Evolutionary conservation across 495 filamentous ascomycete species (phyloP).

Genomic region (Sporormia fimetaria): DNA sequence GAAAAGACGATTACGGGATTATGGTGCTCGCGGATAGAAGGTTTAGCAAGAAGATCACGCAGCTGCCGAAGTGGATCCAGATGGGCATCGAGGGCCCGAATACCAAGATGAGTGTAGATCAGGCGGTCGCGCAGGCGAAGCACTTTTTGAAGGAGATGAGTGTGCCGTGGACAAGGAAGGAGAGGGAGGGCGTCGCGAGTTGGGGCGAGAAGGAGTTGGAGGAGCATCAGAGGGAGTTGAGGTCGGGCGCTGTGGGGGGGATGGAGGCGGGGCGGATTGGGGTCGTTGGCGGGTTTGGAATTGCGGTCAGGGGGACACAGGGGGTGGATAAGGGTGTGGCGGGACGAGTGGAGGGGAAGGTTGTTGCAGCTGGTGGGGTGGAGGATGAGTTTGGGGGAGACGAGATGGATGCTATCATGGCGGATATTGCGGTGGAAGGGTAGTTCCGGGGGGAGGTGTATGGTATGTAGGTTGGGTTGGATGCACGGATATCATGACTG

Average conservation of each 20-base stretch:
- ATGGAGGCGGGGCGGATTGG: slow-evolving; percentile 55
- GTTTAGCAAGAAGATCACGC: slow-evolving; percentile 76
- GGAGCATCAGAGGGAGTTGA: slow-evolving; percentile 63
- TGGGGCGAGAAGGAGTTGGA: slow-evolving; percentile 75
- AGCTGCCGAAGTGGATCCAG: slow-evolving; percentile 96
- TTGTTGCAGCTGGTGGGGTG: slow-evolving; percentile 1
- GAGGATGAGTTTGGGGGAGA: slow-evolving; percentile 23
- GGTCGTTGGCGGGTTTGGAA: too few species aligned
- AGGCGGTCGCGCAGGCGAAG: slow-evolving; percentile 80
- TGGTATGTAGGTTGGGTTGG: neutral
- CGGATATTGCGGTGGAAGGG: slow-evolving; percentile 7
- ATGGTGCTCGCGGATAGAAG: slow-evolving; percentile 94
- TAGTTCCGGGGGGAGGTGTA: slow-evolving; percentile 3
- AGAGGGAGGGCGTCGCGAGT: slow-evolving; percentile 84
- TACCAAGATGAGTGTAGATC: slow-evolving; percentile 83
- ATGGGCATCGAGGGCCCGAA: slow-evolving; percentile 75
- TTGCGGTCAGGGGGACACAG: slow-evolving; percentile 64
- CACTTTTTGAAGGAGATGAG: slow-evolving; percentile 84
- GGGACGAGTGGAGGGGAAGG: slow-evolving; percentile 21
- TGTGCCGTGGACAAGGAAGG: slow-evolving; percentile 67
- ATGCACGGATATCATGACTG: neutral
- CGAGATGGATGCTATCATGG: slow-evolving; percentile 22
- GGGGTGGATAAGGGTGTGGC: slow-evolving; percentile 57
- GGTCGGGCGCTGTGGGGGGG: slow-evolving; percentile 47
- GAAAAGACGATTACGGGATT: slow-evolving; percentile 97